Evolutionary conservation across 192 early-diverging fungal species (phyloP).

Genomic region (Lobosporangium transversale): DNA sequence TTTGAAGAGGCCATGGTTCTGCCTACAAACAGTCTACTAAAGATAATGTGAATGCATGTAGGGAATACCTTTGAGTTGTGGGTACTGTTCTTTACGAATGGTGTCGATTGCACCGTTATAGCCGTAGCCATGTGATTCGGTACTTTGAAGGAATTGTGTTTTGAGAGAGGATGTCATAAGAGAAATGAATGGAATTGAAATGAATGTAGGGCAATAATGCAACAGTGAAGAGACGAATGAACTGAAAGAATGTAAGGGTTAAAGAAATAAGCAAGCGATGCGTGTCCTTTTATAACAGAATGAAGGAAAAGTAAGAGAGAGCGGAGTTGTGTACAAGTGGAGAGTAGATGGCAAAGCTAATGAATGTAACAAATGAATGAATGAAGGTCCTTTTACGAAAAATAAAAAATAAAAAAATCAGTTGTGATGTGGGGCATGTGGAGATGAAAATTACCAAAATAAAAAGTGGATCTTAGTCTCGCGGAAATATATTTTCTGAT

Average conservation of each 20-base stretch:
- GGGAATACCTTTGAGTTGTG: conserved; percentile 60
- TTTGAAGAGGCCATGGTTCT: too few relatives aligned
- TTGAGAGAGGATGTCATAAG: conserved; percentile 12
- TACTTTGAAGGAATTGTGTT: conserved; percentile 19
- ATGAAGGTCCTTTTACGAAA: too few relatives aligned
- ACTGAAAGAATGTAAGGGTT: not conserved
- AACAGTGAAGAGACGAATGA: not conserved
- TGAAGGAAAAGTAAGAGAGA: not conserved
- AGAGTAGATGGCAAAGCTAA: not conserved
- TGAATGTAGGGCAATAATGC: conserved; percentile 2
- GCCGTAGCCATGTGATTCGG: conserved; percentile 49
- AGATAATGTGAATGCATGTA: too few relatives aligned
- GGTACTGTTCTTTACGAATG: conserved; percentile 64
- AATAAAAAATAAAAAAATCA: too few relatives aligned
- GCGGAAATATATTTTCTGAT: too few relatives aligned
- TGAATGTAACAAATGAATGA: not conserved
- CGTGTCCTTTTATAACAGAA: too few relatives aligned
- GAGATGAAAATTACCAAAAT: too few relatives aligned
- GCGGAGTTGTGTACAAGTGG: not conserved
- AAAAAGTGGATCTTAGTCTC: too few relatives aligned
- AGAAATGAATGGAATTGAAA: not conserved
- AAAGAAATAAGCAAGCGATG: too few relatives aligned
- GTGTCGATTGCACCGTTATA: conserved; percentile 58
- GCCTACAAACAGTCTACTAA: too few relatives aligned
- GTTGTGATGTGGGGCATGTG: too few relatives aligned